A percentile compares a stretch with the other conserved stretches of the same genome.
phyloP scores from a whole-genome alignment of 257 asterid genomes.

The Paraleonurus japonicus region DNA sequence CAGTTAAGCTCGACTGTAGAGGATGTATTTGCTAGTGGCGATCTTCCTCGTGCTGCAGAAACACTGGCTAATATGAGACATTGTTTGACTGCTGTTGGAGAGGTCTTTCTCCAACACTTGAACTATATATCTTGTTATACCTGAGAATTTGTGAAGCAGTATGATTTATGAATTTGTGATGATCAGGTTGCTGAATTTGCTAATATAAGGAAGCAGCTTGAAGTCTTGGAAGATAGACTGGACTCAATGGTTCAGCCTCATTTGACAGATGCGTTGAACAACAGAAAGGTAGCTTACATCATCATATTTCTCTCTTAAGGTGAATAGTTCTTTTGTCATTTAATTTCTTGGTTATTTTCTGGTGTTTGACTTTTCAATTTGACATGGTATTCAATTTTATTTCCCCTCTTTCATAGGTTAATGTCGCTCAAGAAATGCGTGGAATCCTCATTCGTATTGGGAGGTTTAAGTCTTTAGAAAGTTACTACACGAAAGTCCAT shows the following conservation, averaged over 20 bases:
- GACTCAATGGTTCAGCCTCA: slow-evolving; percentile 98
- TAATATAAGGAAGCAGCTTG: slow-evolving; percentile 96
- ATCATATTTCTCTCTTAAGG: slow-evolving; percentile 25
- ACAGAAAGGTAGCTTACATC: slow-evolving; percentile 61
- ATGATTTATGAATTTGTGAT: slow-evolving; percentile 24
- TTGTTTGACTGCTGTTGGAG: slow-evolving; percentile 97
- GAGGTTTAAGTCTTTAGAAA: slow-evolving; percentile 84
- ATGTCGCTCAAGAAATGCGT: slow-evolving; percentile 91
- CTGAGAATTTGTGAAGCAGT: slow-evolving; percentile 21
- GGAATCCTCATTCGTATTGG: slow-evolving; percentile 85
- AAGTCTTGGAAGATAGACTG: slow-evolving; percentile 94
- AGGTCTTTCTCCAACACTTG: slow-evolving; percentile 46
- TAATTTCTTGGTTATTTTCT: slow-evolving; percentile 17
- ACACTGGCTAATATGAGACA: slow-evolving; percentile 97
- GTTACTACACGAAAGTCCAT: slow-evolving; percentile 78
- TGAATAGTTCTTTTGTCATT: slow-evolving; percentile 8
- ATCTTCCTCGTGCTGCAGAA: slow-evolving; percentile 97
- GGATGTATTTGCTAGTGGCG: slow-evolving; percentile 97
- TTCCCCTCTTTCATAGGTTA: slow-evolving; percentile 47
- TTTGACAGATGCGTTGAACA: slow-evolving; percentile 82
- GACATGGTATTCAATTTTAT: neutral
- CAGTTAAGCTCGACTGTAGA: slow-evolving; percentile 97
- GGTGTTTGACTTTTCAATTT: slow-evolving; percentile 25
- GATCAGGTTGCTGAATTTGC: slow-evolving; percentile 99
- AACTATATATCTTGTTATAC: neutral